Conservation (phyloP, 1,139 yeast genomes). For the Yamadazyma dushanensis region DNA sequence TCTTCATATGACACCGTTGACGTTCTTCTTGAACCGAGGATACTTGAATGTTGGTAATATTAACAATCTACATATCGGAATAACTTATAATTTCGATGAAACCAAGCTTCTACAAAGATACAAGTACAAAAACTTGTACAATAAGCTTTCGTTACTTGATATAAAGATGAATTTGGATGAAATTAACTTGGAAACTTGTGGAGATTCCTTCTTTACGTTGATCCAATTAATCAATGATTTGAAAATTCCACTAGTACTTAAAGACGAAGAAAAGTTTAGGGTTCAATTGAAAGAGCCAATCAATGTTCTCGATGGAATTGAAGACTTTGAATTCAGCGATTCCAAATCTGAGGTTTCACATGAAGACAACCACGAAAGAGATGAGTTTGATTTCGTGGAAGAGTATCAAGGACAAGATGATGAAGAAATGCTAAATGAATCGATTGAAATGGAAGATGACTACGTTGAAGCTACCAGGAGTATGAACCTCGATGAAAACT, state of each 20-base stretch:
- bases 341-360: no score
- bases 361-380: slow-evolving; percentile 1
- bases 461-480: slow-evolving; percentile 4
- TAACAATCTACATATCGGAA: slow-evolving; percentile 42
- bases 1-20: slow-evolving; percentile 4
- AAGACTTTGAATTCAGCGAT: slow-evolving; percentile 28
- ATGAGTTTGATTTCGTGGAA: slow-evolving; percentile 21
- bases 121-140: slow-evolving; percentile 11
- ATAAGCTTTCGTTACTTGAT: slow-evolving; percentile 32
- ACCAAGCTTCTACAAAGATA: slow-evolving; percentile 6
- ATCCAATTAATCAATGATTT: slow-evolving; percentile 68
- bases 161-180: slow-evolving; percentile 51
- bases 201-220: slow-evolving; percentile 79
- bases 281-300: slow-evolving; percentile 34
- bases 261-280: slow-evolving; percentile 57
- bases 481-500: slow-evolving; percentile 41
- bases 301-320: slow-evolving; percentile 51
- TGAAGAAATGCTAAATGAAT: slow-evolving; percentile 1
- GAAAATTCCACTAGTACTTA: slow-evolving; percentile 62
- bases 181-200: slow-evolving; percentile 63
- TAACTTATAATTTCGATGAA: slow-evolving; percentile 29
- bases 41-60: slow-evolving; percentile 46
- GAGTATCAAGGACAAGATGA: slow-evolving; percentile 19
- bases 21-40: slow-evolving; percentile 35
- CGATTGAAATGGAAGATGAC: not conserved